Conservation (phyloP, 2,329 filamentous ascomycete species). For the Simplicillium aogashimaense region DNA sequence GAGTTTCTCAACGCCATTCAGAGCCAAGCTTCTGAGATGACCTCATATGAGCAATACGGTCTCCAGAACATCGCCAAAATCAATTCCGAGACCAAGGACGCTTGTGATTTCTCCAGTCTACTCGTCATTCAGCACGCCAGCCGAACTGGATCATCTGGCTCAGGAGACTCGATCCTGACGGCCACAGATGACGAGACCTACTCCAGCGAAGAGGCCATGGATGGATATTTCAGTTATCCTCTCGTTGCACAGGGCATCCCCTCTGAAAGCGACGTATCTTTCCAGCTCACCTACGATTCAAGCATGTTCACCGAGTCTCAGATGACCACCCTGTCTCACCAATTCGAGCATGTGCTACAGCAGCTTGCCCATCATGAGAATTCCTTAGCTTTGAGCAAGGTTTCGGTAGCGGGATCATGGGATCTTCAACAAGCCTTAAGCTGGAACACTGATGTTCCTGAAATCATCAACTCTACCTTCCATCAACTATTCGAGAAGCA, state of each 20-base stretch:
- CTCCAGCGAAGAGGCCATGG: background rate
- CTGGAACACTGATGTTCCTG: conserved; percentile 8
- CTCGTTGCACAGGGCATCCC: conserved; percentile 13
- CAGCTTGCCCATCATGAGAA: conserved; percentile 7
- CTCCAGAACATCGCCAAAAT: conserved; percentile 18
- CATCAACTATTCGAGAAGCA: conserved; percentile 28
- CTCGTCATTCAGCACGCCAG: conserved; percentile 16
- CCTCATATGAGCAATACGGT: conserved; percentile 18
- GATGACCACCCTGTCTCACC: conserved; percentile 5
- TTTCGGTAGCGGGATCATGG: conserved; percentile 7
- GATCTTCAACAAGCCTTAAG: conserved; percentile 6
- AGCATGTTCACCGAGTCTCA: conserved; percentile 8
- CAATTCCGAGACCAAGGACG: background rate
- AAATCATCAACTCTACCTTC: conserved; percentile 18
- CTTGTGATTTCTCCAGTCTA: conserved; percentile 17
- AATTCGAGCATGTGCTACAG: conserved; percentile 9
- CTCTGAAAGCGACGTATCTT: background rate
- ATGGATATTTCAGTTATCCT: conserved; percentile 14
- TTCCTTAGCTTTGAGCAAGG: background rate
- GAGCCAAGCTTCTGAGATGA: conserved; percentile 12
- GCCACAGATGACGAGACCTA: conserved; percentile 4
- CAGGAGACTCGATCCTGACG: conserved; percentile 1
- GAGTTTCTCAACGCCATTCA: conserved; percentile 31
- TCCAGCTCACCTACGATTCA: conserved; percentile 9
- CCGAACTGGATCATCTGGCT: background rate